Conservation (phyloP, 1,284 basidiomycete genomes). For the Ganoderma leucocontextum region DNA sequence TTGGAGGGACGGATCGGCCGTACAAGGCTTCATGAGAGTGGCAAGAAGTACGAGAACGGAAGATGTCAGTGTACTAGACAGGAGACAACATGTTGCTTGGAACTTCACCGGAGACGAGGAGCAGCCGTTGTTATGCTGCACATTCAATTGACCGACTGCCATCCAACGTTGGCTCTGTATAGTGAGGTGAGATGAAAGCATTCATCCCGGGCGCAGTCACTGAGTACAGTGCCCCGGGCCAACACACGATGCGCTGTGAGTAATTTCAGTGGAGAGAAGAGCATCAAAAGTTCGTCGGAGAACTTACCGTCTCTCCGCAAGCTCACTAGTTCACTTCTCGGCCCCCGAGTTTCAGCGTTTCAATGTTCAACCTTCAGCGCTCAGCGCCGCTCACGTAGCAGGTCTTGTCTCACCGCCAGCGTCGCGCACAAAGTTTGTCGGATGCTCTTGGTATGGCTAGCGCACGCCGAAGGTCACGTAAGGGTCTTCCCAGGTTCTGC, state of each 20-base stretch:
- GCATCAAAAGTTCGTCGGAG: background rate
- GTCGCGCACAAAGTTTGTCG: background rate
- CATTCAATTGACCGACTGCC: background rate
- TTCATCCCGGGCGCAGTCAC: background rate
- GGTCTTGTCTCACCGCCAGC: background rate
- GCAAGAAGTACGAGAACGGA: background rate
- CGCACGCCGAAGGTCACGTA: constrained; percentile 9
- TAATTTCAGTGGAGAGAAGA: background rate
- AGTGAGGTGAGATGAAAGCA: background rate
- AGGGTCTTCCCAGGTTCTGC: constrained; percentile 7
- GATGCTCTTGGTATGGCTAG: constrained; percentile 13
- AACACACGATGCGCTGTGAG: background rate
- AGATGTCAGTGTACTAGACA: background rate
- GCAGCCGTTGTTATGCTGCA: background rate
- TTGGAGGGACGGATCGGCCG: background rate
- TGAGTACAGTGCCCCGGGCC: background rate
- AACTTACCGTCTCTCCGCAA: background rate
- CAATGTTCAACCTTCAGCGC: background rate
- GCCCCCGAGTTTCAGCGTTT: background rate
- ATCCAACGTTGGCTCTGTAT: background rate
- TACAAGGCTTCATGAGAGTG: background rate
- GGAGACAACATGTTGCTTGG: background rate
- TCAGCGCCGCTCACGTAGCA: background rate
- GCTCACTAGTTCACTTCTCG: background rate
- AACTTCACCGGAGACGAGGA: background rate